Evolutionary conservation across 805 yeast genomes (phyloP).

Genomic region (Clavispora asparagi): DNA sequence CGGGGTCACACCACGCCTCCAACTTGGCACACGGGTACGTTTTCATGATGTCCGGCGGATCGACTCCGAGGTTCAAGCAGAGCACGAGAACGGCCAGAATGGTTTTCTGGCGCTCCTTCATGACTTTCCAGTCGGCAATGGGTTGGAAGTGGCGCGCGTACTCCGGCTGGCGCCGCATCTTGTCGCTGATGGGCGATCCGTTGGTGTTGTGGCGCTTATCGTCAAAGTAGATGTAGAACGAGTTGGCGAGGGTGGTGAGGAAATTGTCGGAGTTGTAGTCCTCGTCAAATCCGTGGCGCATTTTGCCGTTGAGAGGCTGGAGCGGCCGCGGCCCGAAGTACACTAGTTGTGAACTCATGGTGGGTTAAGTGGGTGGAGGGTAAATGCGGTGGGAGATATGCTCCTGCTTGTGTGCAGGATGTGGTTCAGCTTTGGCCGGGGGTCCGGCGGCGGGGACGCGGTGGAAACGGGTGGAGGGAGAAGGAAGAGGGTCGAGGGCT

Average conservation of each 20-base stretch:
- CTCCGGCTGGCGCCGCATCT: slow-evolving; percentile 40
- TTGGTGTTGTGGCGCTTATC: slow-evolving; percentile 89
- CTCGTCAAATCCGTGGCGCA: slow-evolving; percentile 63
- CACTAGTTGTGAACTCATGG: slow-evolving; percentile 13
- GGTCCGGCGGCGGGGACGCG: too few species aligned
- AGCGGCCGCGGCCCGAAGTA: slow-evolving; percentile 34
- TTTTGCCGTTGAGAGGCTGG: slow-evolving; percentile 47
- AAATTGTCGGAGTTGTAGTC: slow-evolving; percentile 55
- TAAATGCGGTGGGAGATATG: neutral
- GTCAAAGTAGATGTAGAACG: slow-evolving; percentile 80
- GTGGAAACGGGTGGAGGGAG: too few species aligned
- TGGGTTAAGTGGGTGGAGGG: neutral
- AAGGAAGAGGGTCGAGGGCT: too few species aligned
- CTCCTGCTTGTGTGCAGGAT: neutral
- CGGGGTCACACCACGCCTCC: slow-evolving; percentile 93
- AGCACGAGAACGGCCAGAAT: slow-evolving; percentile 88
- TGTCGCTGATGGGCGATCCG: slow-evolving; percentile 68
- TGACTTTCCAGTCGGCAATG: slow-evolving; percentile 84
- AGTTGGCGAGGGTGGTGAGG: slow-evolving; percentile 52
- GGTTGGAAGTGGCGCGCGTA: slow-evolving; percentile 54
- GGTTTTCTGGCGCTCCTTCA: slow-evolving; percentile 87
- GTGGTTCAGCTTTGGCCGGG: too few species aligned
- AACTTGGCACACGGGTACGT: slow-evolving; percentile 88
- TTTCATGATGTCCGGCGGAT: slow-evolving; percentile 92
- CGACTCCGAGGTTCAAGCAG: slow-evolving; percentile 90